Conservation (phyloP, 2,329 filamentous ascomycete species). For the Aschersonia sp. region DNA sequence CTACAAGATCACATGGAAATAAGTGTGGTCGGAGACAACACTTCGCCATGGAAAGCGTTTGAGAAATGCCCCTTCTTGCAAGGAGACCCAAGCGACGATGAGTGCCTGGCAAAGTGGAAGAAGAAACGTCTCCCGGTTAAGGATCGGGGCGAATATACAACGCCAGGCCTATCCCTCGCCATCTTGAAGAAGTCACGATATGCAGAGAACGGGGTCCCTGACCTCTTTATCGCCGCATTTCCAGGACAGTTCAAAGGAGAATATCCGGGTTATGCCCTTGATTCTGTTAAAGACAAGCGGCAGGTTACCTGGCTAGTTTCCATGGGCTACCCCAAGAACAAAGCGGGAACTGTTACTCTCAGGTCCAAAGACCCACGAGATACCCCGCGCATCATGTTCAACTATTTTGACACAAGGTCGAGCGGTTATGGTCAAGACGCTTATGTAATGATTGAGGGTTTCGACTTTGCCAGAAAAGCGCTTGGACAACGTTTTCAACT, state of each 20-base stretch:
- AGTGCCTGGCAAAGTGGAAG: conserved; percentile 18
- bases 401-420: conserved; percentile 30
- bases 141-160: background rate
- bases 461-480: conserved; percentile 24
- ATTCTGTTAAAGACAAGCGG: background rate
- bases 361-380: conserved; percentile 48
- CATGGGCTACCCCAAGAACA: background rate
- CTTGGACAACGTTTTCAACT: conserved; percentile 40
- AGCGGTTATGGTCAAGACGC: conserved; percentile 30
- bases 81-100: conserved; percentile 11
- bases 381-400: conserved; percentile 46
- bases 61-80: background rate
- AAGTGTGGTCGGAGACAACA: background rate
- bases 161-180: background rate
- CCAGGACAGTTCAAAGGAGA: background rate
- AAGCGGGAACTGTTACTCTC: conserved; percentile 42
- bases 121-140: background rate
- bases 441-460: conserved; percentile 18
- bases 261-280: background rate
- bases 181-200: background rate
- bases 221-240: background rate
- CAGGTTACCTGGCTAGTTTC: background rate
- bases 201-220: background rate
- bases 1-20: background rate
- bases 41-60: background rate